phyloP scores from a whole-genome alignment of 2,329 filamentous ascomycete genomes.

The Trichoderma afroharzianum region DNA sequence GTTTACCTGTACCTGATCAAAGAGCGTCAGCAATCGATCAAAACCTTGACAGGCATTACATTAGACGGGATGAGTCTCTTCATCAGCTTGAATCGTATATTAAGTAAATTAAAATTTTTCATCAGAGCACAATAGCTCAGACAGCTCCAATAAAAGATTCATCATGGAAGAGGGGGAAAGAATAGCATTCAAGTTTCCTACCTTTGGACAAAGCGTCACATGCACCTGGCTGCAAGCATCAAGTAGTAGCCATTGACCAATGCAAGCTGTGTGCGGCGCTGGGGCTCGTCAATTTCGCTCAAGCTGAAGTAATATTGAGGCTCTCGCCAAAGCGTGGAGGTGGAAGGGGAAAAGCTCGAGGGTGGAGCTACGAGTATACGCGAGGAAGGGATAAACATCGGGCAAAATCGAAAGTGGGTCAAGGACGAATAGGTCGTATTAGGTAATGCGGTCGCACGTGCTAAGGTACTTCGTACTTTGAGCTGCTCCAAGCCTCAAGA shows the following conservation, averaged over 20 bases:
- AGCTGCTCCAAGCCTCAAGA: not conserved
- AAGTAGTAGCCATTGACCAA: not conserved
- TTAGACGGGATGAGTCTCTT: constrained; percentile 16
- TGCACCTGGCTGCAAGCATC: not conserved
- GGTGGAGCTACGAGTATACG: constrained; percentile 4
- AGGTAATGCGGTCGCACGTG: not conserved
- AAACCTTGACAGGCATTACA: not conserved
- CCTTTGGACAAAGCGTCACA: constrained; percentile 20
- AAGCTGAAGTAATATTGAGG: constrained; percentile 1
- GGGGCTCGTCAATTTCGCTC: constrained; percentile 8
- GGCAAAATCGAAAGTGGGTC: not conserved
- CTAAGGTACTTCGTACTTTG: not conserved
- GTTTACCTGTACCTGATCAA: not conserved
- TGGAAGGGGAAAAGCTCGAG: constrained; percentile 15
- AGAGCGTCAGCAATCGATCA: constrained; percentile 9
- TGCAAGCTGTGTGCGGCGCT: not conserved
- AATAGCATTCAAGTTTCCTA: constrained; percentile 14
- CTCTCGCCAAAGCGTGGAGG: not conserved
- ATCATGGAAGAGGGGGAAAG: constrained; percentile 37
- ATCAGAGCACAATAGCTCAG: constrained; percentile 61
- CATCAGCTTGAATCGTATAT: constrained; percentile 38
- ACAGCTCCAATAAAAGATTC: constrained; percentile 72
- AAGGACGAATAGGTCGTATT: not conserved
- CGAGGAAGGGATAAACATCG: constrained; percentile 5
- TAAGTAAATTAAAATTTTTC: constrained; percentile 60